Base-by-base conservation (phyloP, 495 filamentous ascomycete species). In the Cladorrhinum samala region DNA sequence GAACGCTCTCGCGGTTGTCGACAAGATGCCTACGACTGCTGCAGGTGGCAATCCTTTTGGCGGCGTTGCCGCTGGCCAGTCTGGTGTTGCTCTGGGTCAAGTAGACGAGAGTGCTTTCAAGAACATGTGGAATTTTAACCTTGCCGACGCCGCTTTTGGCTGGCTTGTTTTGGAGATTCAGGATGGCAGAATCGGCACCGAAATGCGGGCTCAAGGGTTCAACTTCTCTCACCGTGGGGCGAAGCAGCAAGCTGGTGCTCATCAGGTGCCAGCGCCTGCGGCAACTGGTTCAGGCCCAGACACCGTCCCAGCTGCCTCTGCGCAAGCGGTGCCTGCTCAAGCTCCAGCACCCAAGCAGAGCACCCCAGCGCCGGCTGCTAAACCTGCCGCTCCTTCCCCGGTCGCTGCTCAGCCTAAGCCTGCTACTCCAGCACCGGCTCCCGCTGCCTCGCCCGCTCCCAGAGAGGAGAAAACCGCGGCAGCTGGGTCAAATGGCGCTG, bases 41-140 rank as follows among this genome's bases (percentile, higher is more conserved):
- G 94, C 91, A 49, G 94, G 94, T 54, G 92, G 92, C 1, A 96
- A 95, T 67, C 94, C 94, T 0, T 97, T 97, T 63, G 93, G 94
- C 52, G 93, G 93, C 8, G 85, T 87, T 11, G 78, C 83, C 54
- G 80, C 83, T n/a, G 84, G 86, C 16, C 79, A 64, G 56, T 60
- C 65, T 9, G 56, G 80, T 21, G 82, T 81, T 19, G 78, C 69
- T 39, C 84, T 84, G 55, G 92, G 93, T 17, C 89, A 94, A 60
- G 89, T 99, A 17, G 93, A 99, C 62, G 93, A 99, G 73, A 95
- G 91, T 57, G 93, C 93, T 0, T 99, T 99, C 77, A 99, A 99
- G 77, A 99, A 99, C 62, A 97, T 97, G 94, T 99, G 93, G 93
- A 99, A 99, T 72, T 99, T 99, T 74, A 99, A 99, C 68, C 72